Evolutionary conservation across 208 protist genomes (phyloP).

Genomic region (Sergeia podlipaevii): DNA sequence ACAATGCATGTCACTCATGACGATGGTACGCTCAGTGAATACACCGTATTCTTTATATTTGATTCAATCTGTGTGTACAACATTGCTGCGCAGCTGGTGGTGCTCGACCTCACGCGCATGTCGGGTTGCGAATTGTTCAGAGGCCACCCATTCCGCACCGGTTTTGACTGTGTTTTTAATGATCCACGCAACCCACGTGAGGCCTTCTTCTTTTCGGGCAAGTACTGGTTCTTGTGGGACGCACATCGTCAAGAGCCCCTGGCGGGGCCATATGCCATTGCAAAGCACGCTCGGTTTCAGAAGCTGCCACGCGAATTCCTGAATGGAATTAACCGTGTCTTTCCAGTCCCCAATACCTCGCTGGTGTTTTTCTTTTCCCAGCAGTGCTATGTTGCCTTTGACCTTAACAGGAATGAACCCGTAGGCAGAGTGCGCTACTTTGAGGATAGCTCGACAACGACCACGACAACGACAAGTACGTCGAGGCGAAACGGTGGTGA

Average conservation of each 20-base stretch:
- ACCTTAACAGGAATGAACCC: conserved; percentile 17
- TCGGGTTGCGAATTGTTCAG: neutral
- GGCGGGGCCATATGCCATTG: conserved; percentile 27
- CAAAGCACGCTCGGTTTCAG: conserved; percentile 21
- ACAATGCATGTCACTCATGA: conserved; percentile 19
- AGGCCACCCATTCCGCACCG: conserved; percentile 35
- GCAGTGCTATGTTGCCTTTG: conserved; percentile 48
- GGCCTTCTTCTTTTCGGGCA: conserved; percentile 39
- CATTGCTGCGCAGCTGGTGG: conserved; percentile 7
- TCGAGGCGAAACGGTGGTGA: too few species aligned
- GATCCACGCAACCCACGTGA: conserved; percentile 33
- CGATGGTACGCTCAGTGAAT: conserved; percentile 12
- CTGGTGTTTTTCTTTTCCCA: conserved; percentile 62
- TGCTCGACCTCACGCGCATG: neutral
- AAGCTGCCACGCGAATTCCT: conserved; percentile 44
- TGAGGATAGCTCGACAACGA: too few species aligned
- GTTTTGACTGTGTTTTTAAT: conserved; percentile 48
- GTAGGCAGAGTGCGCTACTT: too few species aligned
- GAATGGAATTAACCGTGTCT: conserved; percentile 28
- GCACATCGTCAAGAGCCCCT: conserved; percentile 19
- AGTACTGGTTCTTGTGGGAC: conserved; percentile 45
- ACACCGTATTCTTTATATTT: conserved; percentile 26
- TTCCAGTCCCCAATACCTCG: conserved; percentile 36
- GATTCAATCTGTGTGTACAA: conserved; percentile 31
- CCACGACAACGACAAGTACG: too few species aligned